Percentiles rank a stretch among this genome's conserved stretches.
Conservation (phyloP, 179 eudicot species). For the Actinidia arguta region DNA sequence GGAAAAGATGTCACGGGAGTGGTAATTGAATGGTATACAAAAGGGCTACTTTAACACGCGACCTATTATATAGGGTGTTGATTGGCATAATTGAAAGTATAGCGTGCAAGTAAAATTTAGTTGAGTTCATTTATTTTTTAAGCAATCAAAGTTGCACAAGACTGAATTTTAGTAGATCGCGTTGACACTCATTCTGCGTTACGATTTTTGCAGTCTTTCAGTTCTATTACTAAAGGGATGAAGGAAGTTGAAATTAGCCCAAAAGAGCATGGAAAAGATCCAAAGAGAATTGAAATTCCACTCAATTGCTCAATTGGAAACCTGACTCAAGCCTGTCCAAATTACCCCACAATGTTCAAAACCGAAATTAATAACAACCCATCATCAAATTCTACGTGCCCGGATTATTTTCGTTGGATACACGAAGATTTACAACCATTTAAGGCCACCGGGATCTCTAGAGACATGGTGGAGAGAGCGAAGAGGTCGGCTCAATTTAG, state of each 20-base stretch:
- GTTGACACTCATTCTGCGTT: background rate
- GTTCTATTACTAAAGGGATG: background rate
- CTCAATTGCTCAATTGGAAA: slow-evolving; percentile 17
- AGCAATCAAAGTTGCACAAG: too few species aligned
- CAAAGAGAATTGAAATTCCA: slow-evolving; percentile 24
- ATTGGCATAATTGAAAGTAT: too few species aligned
- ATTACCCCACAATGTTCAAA: slow-evolving; percentile 1
- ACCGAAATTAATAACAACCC: background rate
- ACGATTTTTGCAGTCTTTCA: background rate
- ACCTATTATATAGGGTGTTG: too few species aligned
- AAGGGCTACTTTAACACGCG: too few species aligned
- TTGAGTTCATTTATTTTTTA: too few species aligned
- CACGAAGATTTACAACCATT: slow-evolving; percentile 30
- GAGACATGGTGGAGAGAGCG: slow-evolving; percentile 28
- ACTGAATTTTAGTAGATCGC: too few species aligned
- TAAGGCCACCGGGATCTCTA: slow-evolving; percentile 22
- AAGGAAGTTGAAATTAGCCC: background rate
- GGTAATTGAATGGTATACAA: too few species aligned
- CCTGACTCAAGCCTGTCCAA: slow-evolving; percentile 20
- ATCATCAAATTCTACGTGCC: slow-evolving; percentile 21
- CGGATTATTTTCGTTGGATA: slow-evolving; percentile 32
- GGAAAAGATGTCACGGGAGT: too few species aligned
- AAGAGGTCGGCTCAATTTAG: slow-evolving; percentile 25
- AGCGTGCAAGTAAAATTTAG: too few species aligned
- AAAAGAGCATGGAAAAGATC: background rate